Evolutionary conservation across 2,329 filamentous ascomycete genomes (phyloP).

Genomic region (Xylaria arbuscula): DNA sequence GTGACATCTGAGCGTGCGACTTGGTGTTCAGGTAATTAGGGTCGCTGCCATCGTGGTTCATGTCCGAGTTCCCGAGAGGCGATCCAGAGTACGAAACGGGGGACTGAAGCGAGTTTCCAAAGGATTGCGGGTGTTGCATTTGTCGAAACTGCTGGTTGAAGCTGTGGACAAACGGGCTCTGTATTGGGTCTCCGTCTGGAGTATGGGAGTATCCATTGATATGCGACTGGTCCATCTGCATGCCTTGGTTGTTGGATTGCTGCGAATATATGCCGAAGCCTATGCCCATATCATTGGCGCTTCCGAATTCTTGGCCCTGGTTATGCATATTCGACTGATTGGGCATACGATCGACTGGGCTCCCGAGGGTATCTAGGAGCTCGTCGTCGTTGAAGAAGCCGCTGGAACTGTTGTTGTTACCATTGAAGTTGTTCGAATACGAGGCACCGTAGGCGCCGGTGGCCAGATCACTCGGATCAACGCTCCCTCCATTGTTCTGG

Average conservation of each 20-base stretch:
- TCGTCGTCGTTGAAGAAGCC: conserved; percentile 92
- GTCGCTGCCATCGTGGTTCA: conserved; percentile 63
- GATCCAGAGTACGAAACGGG: conserved; percentile 63
- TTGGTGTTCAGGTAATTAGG: conserved; percentile 68
- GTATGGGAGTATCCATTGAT: conserved; percentile 90
- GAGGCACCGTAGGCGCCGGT: conserved; percentile 70
- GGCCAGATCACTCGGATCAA: conserved; percentile 87
- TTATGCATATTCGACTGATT: conserved; percentile 62
- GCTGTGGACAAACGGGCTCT: conserved; percentile 85
- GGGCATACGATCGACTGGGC: conserved; percentile 60
- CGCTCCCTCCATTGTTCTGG: conserved; percentile 66
- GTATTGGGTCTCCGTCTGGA: conserved; percentile 89
- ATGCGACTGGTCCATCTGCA: conserved; percentile 74
- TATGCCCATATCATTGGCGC: conserved; percentile 67
- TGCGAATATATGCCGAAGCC: conserved; percentile 65
- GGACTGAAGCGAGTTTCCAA: conserved; percentile 65
- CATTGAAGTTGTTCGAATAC: conserved; percentile 70
- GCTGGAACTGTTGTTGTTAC: conserved; percentile 68
- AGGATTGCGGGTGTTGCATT: conserved; percentile 69
- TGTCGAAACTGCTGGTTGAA: conserved; percentile 84
- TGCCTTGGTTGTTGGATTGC: conserved; percentile 65
- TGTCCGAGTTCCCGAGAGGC: conserved; percentile 61
- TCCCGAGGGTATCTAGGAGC: conserved; percentile 77
- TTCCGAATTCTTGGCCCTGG: conserved; percentile 67
- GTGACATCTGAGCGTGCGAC: conserved; percentile 67